Base-by-base conservation (phyloP, 2,329 filamentous ascomycete genomes). In the Penicillium sp. region DNA sequence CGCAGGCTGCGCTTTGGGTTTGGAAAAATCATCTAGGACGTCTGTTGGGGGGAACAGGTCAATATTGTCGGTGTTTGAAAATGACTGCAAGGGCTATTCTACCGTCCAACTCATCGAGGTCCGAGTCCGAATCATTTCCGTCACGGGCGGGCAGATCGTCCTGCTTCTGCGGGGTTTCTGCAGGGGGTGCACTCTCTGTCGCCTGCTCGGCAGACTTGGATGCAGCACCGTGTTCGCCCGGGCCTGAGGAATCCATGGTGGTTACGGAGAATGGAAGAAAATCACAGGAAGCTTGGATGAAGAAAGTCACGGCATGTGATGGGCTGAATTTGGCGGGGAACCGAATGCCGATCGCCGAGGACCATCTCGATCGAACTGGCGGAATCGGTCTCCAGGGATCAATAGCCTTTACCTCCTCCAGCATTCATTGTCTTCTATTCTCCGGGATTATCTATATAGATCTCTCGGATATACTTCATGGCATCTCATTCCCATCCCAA, bases 41-140 rank as follows among this genome's bases (percentile, higher is more conserved):
- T 96, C 90, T 90, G 50, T 29, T 34, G 47, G 46, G 30, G 25
- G 37, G 12, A 27, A 13, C 6, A n/a, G 6, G 11, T 6, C 31
- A 36, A 47, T 35, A 32, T 25, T 45, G 14, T 44, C 9, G n/a
- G n/a, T n/a, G n/a, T n/a, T n/a, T n/a, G n/a, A n/a, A n/a, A n/a
- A n/a, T 22, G 18, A 5, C 5, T 22, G 29, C 16, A 14, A 31
- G 25, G 12, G 14, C 38, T 4, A n/a, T 27, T 13, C 51, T 65
- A 86, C 85, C 87, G 66, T 98, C 92, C 30, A 98, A 71, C 56
- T 96, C 92, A 57, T 95, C 92, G 65, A 94, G 89, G 50, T 96
- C 90, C 5, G 89, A 90, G 56, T 95, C 90, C 13, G 88, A 82
- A 11, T 84, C 80, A 50, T 84, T 76, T 14, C 75, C 76, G 16